Evolutionary conservation across 768 basidiomycete genomes (phyloP), one percentile per base, ranked within the genome.

Genomic region (Leccinum subtestaceum): DNA sequence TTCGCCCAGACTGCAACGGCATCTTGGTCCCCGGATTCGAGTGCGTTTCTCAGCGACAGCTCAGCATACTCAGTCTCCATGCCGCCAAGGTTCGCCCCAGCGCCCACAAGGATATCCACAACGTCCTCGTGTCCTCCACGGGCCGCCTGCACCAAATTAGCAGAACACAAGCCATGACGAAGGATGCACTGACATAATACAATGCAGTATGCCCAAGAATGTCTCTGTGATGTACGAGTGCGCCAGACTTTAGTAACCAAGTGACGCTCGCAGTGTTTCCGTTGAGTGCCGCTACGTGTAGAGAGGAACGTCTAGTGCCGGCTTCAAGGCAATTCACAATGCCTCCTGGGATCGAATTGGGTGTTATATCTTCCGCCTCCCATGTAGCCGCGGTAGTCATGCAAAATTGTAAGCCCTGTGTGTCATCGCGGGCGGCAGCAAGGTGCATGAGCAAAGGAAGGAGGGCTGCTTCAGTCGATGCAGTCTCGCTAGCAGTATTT

Each of bases 221-320:
- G 70, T 95, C 93, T 56, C 93, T 80, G 9, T 89, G 76, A 71
- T 95, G 93, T 21, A 95, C 93, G 13, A 92, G 76, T 1, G 92
- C 91, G 5, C 93, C 93, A 0, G 84, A 83, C 60, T 82, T 77
- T 19, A 95, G 78, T 38, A 95, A 74, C 32, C 82, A 66, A 32
- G 69, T 69, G 40, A 78, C 74, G 40, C 77, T 75, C 10, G 63
- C 64, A 9, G 64, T 60, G 60, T 81, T 80, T 2, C 91, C 90
- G 55, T 87, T 85, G 34, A 94, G 69, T 29, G 89, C 84, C 2
- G 93, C 91, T 15, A 86, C 82, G 62, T 95, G 93, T 47, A 95
- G 73, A 10, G 93, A 88, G 10, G 90, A 85, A 53, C 87, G 80
- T 6, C 88, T 88, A 19, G 86, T 88, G 5, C 87, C 82, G 2